phyloP scores from a whole-genome alignment of 768 basidiomycete species.

The Trametes gibbosa region DNA sequence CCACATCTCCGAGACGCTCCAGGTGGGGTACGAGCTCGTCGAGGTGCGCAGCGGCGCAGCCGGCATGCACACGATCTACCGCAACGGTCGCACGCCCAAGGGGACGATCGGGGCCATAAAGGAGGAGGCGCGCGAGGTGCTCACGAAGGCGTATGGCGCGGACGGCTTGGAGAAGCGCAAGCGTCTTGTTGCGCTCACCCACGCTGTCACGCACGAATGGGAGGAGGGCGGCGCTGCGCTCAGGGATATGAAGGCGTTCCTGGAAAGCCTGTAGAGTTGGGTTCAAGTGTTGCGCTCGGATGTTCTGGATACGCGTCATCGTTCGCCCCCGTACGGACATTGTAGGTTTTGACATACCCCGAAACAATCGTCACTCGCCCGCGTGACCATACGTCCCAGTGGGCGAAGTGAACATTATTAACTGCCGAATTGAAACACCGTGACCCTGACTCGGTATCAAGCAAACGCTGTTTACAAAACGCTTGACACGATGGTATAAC shows the following conservation, averaged over 20 bases:
- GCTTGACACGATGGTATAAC: no score
- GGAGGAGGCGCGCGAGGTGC: constrained; percentile 11
- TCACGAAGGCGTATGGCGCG: constrained; percentile 16
- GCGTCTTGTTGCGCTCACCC: not conserved
- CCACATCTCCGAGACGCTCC: constrained; percentile 7
- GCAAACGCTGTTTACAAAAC: no score
- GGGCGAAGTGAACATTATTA: no score
- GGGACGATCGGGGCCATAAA: constrained; percentile 20
- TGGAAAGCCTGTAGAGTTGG: not conserved
- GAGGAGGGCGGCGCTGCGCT: not conserved
- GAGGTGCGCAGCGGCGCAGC: constrained; percentile 1
- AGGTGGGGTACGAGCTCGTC: not conserved
- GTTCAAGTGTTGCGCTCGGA: not conserved
- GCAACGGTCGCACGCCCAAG: constrained; percentile 11
- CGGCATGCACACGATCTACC: constrained; percentile 14
- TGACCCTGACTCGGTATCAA: no score
- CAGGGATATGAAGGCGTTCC: not conserved
- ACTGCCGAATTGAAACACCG: no score
- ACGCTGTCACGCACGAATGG: not conserved
- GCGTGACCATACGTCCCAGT: no score
- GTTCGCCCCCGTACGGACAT: no score
- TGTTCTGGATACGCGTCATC: no score
- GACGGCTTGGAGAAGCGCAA: constrained; percentile 19
- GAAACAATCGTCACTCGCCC: no score
- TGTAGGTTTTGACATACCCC: no score